These are phyloP conservation scores for Gaeumannomyces sp. DNA, from an alignment of 2,329 filamentous ascomycete genomes.

Conservation along the genomic window DNA sequence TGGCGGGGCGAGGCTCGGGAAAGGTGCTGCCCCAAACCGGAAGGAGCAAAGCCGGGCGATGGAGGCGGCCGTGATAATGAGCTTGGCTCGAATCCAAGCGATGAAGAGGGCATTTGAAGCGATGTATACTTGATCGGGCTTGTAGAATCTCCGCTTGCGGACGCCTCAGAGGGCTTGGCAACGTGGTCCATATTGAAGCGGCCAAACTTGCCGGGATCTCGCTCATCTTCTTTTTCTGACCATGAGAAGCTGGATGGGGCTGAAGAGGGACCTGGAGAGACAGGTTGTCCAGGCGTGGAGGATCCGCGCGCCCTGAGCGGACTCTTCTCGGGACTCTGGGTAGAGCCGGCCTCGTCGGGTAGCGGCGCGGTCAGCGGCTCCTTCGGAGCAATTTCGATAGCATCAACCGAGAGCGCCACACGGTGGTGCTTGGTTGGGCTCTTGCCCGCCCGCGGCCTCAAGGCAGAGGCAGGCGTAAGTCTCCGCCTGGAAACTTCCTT, in stretches of 20 bases:
- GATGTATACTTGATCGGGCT: slow-evolving; percentile 11
- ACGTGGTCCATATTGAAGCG: slow-evolving; percentile 34
- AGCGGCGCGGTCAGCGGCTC: slow-evolving; percentile 57
- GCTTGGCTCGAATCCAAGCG: slow-evolving; percentile 14
- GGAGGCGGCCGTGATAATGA: slow-evolving; percentile 2
- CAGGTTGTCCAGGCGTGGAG: slow-evolving; percentile 44
- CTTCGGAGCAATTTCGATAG: slow-evolving; percentile 44
- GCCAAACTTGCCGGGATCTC: slow-evolving; percentile 31
- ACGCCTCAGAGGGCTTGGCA: slow-evolving; percentile 30
- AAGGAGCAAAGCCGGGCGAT: slow-evolving; percentile 8
- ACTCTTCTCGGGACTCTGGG: slow-evolving; percentile 32
- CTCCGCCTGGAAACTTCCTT: slow-evolving; percentile 53
- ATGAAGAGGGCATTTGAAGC: slow-evolving; percentile 14
- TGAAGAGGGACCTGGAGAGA: slow-evolving; percentile 59
- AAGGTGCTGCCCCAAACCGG: slow-evolving; percentile 9
- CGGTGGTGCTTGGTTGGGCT: slow-evolving; percentile 56
- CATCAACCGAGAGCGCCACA: slow-evolving; percentile 53
- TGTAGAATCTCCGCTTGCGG: slow-evolving; percentile 22
- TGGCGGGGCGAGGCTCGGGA: slow-evolving; percentile 3
- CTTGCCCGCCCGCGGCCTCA: slow-evolving; percentile 43
- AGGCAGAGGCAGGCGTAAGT: slow-evolving; percentile 35
- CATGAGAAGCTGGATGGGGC: slow-evolving; percentile 59
- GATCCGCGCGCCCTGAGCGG: slow-evolving; percentile 44
- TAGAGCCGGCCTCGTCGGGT: slow-evolving; percentile 43
- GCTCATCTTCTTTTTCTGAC: slow-evolving; percentile 42